These are phyloP conservation scores for Penicillium flavigenum DNA, from an alignment of 495 filamentous ascomycete genomes.

Conservation along the genomic window DNA sequence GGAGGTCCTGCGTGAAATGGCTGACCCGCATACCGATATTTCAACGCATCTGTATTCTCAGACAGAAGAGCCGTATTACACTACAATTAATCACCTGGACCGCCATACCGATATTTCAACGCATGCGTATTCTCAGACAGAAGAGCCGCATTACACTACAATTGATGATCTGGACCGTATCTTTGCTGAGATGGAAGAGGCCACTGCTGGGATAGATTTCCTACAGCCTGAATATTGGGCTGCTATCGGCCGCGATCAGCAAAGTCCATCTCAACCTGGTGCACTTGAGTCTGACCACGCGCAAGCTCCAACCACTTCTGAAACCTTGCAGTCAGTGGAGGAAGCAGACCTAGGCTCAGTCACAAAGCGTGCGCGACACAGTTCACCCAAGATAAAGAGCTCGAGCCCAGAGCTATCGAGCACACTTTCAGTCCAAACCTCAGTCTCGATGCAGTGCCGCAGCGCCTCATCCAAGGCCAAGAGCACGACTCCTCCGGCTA, in stretches of 20 bases:
- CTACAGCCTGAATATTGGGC: not conserved
- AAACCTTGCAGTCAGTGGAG: not conserved
- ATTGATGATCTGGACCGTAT: not conserved
- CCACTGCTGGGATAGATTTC: not conserved
- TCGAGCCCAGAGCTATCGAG: not conserved
- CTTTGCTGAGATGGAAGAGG: not conserved
- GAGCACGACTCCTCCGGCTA: not conserved
- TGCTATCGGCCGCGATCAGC: not conserved
- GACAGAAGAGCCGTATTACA: not conserved
- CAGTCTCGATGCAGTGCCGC: not conserved
- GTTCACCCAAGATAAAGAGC: not conserved
- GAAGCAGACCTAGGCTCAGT: not conserved
- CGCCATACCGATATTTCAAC: not conserved
- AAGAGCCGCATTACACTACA: not conserved
- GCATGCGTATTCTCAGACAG: not conserved
- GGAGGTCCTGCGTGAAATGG: not conserved
- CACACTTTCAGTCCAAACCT: not conserved
- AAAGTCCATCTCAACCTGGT: not conserved
- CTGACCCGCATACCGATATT: not conserved
- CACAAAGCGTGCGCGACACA: not conserved
- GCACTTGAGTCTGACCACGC: not conserved
- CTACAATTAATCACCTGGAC: not conserved
- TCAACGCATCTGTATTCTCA: not conserved
- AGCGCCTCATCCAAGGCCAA: not conserved
- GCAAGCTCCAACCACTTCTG: not conserved